Evolutionary conservation across 495 filamentous ascomycete species (phyloP).

Genomic region (Xylaria intraflava): DNA sequence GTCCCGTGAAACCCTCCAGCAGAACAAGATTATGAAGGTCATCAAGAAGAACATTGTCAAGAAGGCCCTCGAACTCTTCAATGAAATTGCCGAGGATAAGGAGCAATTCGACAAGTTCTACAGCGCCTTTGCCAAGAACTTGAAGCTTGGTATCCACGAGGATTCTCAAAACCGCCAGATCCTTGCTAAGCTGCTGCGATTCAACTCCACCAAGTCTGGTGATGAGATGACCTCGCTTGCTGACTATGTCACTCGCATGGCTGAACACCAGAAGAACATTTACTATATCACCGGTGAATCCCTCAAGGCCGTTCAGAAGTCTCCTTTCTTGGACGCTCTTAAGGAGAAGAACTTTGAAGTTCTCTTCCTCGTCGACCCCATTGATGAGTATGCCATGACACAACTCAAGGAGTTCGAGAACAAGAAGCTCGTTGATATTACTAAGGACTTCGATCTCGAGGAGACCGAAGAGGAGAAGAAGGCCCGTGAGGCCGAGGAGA

Average conservation of each 20-base stretch:
- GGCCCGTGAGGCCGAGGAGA: slow-evolving; percentile 90
- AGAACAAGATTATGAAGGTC: slow-evolving; percentile 99
- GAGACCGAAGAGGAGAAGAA: slow-evolving; percentile 99
- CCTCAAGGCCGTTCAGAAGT: slow-evolving; percentile 94
- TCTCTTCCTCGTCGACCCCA: slow-evolving; percentile 97
- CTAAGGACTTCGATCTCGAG: slow-evolving; percentile 99
- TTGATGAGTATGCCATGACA: slow-evolving; percentile 99
- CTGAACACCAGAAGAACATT: slow-evolving; percentile 99
- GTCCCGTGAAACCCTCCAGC: slow-evolving; percentile 99
- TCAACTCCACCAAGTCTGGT: slow-evolving; percentile 96
- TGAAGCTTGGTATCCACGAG: slow-evolving; percentile 99
- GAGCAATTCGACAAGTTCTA: slow-evolving; percentile 99
- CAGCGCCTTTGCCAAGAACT: slow-evolving; percentile 98
- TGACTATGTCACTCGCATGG: slow-evolving; percentile 98
- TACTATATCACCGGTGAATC: slow-evolving; percentile 99
- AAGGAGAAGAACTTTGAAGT: slow-evolving; percentile 99
- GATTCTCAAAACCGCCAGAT: slow-evolving; percentile 91
- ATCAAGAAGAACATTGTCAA: slow-evolving; percentile 99
- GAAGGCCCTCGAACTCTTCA: slow-evolving; percentile 99
- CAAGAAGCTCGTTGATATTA: slow-evolving; percentile 99
- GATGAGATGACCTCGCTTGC: slow-evolving; percentile 89
- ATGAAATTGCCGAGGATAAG: slow-evolving; percentile 96
- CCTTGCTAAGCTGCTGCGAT: slow-evolving; percentile 97
- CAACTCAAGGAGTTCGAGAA: slow-evolving; percentile 99
- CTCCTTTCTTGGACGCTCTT: slow-evolving; percentile 96